A percentile compares a stretch with the other conserved stretches of the same genome.
Conservation (phyloP, 2,329 filamentous ascomycete species). For the Colletotrichum falcatum region DNA sequence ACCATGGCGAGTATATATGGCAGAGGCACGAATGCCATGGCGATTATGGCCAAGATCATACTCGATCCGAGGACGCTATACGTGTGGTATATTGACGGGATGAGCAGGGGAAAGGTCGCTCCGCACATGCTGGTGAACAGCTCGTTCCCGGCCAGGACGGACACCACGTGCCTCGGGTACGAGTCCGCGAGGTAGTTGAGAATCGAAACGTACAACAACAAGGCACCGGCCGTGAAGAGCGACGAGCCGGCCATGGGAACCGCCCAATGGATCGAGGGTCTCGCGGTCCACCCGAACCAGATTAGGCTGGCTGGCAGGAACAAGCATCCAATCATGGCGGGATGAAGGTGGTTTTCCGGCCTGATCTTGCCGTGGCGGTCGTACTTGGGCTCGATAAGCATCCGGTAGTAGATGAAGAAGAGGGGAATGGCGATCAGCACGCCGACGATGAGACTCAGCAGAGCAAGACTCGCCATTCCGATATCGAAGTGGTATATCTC, state of each 20-base stretch:
- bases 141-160: slow-evolving; percentile 27
- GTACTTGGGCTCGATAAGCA: slow-evolving; percentile 24
- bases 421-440: slow-evolving; percentile 22
- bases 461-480: not conserved
- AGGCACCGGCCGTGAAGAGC: slow-evolving; percentile 18
- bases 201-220: slow-evolving; percentile 28
- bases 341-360: slow-evolving; percentile 25
- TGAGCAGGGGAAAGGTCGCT: slow-evolving; percentile 28
- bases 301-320: slow-evolving; percentile 29
- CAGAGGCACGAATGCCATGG: slow-evolving; percentile 24
- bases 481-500: slow-evolving; percentile 40
- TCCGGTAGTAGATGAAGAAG: slow-evolving; percentile 34
- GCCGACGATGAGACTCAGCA: slow-evolving; percentile 30
- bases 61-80: slow-evolving; percentile 23
- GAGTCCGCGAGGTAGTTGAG: slow-evolving; percentile 32
- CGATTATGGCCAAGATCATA: slow-evolving; percentile 29
- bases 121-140: slow-evolving; percentile 33
- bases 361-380: slow-evolving; percentile 15
- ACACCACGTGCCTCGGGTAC: slow-evolving; percentile 27
- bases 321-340: slow-evolving; percentile 23
- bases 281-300: slow-evolving; percentile 34
- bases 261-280: slow-evolving; percentile 6
- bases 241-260: slow-evolving; percentile 29
- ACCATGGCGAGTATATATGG: slow-evolving; percentile 39
- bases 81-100: slow-evolving; percentile 17